Percentiles rank a stretch among this genome's conserved stretches.
Conservation (phyloP, 768 basidiomycete species). For the Naganishia vishniacii region DNA sequence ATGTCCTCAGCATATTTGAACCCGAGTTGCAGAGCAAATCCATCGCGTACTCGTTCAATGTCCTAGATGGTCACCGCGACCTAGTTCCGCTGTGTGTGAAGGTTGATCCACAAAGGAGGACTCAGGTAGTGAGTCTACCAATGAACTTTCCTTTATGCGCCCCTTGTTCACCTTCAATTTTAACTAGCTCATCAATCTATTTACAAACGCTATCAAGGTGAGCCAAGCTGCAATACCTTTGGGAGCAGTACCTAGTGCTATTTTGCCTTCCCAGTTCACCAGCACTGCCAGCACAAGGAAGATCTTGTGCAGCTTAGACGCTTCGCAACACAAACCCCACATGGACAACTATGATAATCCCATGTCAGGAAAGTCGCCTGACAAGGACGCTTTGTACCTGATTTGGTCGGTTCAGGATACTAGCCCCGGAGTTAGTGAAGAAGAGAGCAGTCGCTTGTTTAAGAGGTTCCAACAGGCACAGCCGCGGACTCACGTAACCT, state of each 20-base stretch:
- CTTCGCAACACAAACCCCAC: slow-evolving; percentile 22
- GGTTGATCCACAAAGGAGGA: slow-evolving; percentile 29
- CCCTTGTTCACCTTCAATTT: neutral
- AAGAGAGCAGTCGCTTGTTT: slow-evolving; percentile 36
- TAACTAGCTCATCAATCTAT: slow-evolving; percentile 37
- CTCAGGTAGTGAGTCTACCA: slow-evolving; percentile 26
- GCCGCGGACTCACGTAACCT: slow-evolving; percentile 34
- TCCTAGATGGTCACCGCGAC: neutral
- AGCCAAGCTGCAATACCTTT: slow-evolving; percentile 22
- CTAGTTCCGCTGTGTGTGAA: slow-evolving; percentile 15
- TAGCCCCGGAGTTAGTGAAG: slow-evolving; percentile 36
- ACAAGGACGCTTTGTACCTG: slow-evolving; percentile 17
- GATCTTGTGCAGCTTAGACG: slow-evolving; percentile 33
- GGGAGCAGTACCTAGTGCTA: slow-evolving; percentile 3
- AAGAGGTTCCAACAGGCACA: slow-evolving; percentile 39
- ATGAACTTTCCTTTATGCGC: neutral
- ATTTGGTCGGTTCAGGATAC: slow-evolving; percentile 37
- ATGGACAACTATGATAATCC: slow-evolving; percentile 2
- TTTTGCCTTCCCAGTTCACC: slow-evolving; percentile 20
- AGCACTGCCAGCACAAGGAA: neutral
- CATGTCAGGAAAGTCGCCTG: neutral
- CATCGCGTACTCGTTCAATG: slow-evolving; percentile 15
- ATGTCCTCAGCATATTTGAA: slow-evolving; percentile 19
- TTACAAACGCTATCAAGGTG: slow-evolving; percentile 38
- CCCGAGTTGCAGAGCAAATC: slow-evolving; percentile 20